Evolutionary conservation across 768 basidiomycete genomes (phyloP).

Genomic region (Rubroboletus satanas): DNA sequence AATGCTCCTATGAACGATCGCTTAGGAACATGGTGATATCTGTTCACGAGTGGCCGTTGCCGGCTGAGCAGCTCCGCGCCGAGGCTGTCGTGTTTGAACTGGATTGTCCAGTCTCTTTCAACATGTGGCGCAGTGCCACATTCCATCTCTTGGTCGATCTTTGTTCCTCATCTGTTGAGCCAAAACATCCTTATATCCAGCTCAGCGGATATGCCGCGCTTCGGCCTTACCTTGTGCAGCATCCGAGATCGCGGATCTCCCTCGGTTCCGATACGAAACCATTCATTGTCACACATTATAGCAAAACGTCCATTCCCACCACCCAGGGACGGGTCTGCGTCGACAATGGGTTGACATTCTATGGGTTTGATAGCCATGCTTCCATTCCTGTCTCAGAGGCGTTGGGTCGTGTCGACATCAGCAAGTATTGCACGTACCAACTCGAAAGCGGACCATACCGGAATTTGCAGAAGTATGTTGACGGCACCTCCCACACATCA

Average conservation of each 20-base stretch:
- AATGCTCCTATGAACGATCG: slow-evolving; percentile 27
- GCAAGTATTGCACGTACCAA: slow-evolving; percentile 11
- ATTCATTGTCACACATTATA: slow-evolving; percentile 17
- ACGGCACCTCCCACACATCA: too few relatives aligned
- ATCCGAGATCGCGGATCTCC: slow-evolving; percentile 4
- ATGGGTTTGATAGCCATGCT: slow-evolving; percentile 12
- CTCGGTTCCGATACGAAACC: slow-evolving; percentile 26
- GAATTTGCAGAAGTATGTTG: slow-evolving; percentile 31
- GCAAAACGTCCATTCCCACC: slow-evolving; percentile 9
- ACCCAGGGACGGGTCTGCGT: too few relatives aligned
- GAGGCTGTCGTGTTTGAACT: slow-evolving; percentile 42
- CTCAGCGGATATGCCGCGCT: slow-evolving; percentile 15
- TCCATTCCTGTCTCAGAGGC: slow-evolving; percentile 13
- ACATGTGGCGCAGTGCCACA: slow-evolving; percentile 43
- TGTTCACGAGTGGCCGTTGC: slow-evolving; percentile 48
- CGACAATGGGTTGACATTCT: too few relatives aligned
- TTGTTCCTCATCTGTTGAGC: slow-evolving; percentile 17
- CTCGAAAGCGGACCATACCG: slow-evolving; percentile 34
- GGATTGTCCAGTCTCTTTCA: slow-evolving; percentile 36
- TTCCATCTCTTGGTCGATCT: slow-evolving; percentile 38
- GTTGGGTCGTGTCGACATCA: slow-evolving; percentile 6
- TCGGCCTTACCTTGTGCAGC: slow-evolving; percentile 6
- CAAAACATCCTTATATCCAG: slow-evolving; percentile 7
- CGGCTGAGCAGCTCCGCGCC: slow-evolving; percentile 18
- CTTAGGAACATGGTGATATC: slow-evolving; percentile 28